A percentile compares a stretch with the other conserved stretches of the same genome.
Conservation (phyloP, 2,329 filamentous ascomycete species). For the Scedosporium apiospermum region DNA sequence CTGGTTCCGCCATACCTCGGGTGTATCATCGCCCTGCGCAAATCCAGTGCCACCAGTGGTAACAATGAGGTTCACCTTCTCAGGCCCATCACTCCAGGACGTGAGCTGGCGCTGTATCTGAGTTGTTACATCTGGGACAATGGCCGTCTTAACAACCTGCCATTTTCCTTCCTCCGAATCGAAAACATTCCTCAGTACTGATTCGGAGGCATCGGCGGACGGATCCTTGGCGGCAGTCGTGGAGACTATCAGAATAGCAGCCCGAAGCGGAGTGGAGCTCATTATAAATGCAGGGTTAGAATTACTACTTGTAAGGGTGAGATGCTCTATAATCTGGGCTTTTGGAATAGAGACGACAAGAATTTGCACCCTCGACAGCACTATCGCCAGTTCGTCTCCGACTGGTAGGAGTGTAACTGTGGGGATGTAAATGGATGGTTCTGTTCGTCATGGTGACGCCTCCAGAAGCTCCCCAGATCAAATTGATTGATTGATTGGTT, state of each 20-base stretch:
- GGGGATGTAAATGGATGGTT: too few species aligned
- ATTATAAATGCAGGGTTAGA: conserved; percentile 16
- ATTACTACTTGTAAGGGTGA: background rate
- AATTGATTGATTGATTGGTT: too few species aligned
- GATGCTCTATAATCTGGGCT: too few species aligned
- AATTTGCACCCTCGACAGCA: background rate
- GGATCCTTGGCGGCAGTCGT: conserved; percentile 79
- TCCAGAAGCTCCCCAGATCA: too few species aligned
- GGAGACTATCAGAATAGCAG: conserved; percentile 77
- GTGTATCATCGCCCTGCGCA: conserved; percentile 73
- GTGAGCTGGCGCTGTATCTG: conserved; percentile 68
- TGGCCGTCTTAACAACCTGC: conserved; percentile 58
- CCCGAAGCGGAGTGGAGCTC: conserved; percentile 43
- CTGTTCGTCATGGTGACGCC: too few species aligned
- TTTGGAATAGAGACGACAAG: background rate
- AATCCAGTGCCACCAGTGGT: conserved; percentile 94
- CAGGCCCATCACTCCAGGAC: conserved; percentile 60
- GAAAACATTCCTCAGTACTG: conserved; percentile 60
- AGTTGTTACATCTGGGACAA: conserved; percentile 67
- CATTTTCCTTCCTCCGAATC: conserved; percentile 57
- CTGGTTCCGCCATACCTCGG: conserved; percentile 52
- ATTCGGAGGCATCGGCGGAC: conserved; percentile 65
- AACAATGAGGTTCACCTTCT: conserved; percentile 63
- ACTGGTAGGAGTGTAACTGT: too few species aligned
- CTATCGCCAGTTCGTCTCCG: background rate